Evolutionary conservation across 2,329 filamentous ascomycete species (phyloP).

Genomic region (Camptophora hylomeconis): DNA sequence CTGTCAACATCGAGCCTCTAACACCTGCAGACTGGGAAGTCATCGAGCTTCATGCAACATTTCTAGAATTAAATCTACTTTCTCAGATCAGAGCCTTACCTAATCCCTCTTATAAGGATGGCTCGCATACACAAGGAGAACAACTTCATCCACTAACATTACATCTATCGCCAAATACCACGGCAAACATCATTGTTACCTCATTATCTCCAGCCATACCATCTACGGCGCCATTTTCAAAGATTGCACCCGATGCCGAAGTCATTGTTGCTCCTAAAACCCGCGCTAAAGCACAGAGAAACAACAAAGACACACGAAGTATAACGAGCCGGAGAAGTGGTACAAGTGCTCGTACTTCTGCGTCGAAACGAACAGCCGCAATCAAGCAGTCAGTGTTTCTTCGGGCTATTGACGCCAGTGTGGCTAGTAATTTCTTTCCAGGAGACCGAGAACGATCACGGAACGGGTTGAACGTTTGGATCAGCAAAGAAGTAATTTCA

Average conservation of each 20-base stretch:
- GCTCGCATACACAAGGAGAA: conserved; percentile 33
- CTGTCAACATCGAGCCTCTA: conserved; percentile 89
- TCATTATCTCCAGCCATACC: conserved; percentile 66
- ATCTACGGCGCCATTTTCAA: conserved; percentile 64
- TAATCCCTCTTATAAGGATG: conserved; percentile 57
- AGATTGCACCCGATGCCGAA: conserved; percentile 86
- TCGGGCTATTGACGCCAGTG: conserved; percentile 58
- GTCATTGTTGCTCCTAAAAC: conserved; percentile 95
- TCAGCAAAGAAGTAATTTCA: conserved; percentile 64
- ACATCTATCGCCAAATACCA: conserved; percentile 88
- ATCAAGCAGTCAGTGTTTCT: conserved; percentile 47
- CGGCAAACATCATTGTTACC: conserved; percentile 77
- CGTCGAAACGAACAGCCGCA: conserved; percentile 5
- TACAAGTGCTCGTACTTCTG: conserved; percentile 45
- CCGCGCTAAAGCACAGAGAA: conserved; percentile 54
- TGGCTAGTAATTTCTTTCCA: conserved; percentile 67
- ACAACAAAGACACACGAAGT: conserved; percentile 60
- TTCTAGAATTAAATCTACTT: conserved; percentile 84
- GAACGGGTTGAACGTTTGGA: conserved; percentile 61
- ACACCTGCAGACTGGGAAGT: conserved; percentile 97
- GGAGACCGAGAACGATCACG: conserved; percentile 36
- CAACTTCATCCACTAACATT: conserved; percentile 70
- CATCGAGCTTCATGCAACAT: conserved; percentile 91
- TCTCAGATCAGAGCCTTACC: conserved; percentile 87
- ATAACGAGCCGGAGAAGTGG: conserved; percentile 66